Conservation (phyloP, 2,329 filamentous ascomycete species). For the Ceratocystis papillata region DNA sequence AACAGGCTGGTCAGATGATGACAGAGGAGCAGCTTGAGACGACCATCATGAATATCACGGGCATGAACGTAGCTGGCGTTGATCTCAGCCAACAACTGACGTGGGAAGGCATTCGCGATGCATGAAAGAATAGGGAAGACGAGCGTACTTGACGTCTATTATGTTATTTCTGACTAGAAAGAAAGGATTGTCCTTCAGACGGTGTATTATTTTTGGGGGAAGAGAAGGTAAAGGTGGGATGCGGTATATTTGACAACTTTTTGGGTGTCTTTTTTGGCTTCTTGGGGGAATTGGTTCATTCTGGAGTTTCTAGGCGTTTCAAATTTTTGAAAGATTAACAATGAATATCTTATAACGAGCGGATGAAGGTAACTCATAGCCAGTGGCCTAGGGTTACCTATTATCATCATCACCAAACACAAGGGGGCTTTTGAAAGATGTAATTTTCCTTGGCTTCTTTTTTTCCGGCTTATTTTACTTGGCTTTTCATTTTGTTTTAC, state of each 20-base stretch:
- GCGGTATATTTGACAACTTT: neutral
- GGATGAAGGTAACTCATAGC: neutral
- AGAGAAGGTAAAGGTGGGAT: slow-evolving; percentile 7
- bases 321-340: slow-evolving; percentile 11
- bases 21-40: slow-evolving; percentile 52
- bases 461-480: neutral
- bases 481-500: neutral
- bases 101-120: slow-evolving; percentile 35
- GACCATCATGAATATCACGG: slow-evolving; percentile 48
- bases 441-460: neutral
- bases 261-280: slow-evolving; percentile 17
- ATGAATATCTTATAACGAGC: neutral
- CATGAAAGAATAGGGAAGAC: slow-evolving; percentile 7
- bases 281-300: slow-evolving; percentile 11
- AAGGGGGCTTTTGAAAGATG: slow-evolving; percentile 1
- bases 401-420: neutral
- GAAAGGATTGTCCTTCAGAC: slow-evolving; percentile 11
- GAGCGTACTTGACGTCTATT: slow-evolving; percentile 8
- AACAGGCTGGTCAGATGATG: slow-evolving; percentile 52
- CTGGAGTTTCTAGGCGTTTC: slow-evolving; percentile 18
- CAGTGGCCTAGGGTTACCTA: neutral
- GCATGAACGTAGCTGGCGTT: slow-evolving; percentile 34
- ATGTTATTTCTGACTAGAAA: neutral
- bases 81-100: slow-evolving; percentile 36
- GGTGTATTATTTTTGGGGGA: slow-evolving; percentile 14